These are phyloP conservation scores for Penicillium sp. DNA, from an alignment of 2,329 filamentous ascomycete species.

Conservation along the genomic window DNA sequence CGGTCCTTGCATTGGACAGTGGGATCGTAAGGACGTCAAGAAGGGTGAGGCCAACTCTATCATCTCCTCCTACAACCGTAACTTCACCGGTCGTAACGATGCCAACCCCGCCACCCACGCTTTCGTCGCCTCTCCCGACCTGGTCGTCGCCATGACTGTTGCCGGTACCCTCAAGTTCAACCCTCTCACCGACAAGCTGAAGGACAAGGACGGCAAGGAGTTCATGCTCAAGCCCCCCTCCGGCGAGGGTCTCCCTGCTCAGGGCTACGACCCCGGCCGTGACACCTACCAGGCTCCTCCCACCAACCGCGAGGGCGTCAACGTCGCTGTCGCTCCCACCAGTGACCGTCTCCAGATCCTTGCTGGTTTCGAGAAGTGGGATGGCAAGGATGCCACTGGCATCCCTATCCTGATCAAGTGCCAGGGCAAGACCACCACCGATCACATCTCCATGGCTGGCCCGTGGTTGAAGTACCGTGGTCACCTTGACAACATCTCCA, in stretches of 20 bases:
- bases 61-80: conserved; percentile 98
- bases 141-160: conserved; percentile 77
- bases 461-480: conserved; percentile 99
- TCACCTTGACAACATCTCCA: conserved; percentile 92
- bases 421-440: conserved; percentile 90
- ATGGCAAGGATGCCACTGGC: conserved; percentile 77
- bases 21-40: conserved; percentile 86
- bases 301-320: conserved; percentile 61
- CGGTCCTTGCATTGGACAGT: conserved; percentile 86
- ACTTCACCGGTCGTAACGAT: conserved; percentile 97
- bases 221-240: conserved; percentile 75
- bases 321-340: conserved; percentile 72
- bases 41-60: conserved; percentile 96
- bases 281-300: conserved; percentile 96
- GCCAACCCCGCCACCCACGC: conserved; percentile 91
- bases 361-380: conserved; percentile 74
- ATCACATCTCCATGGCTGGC: conserved; percentile 91
- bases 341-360: conserved; percentile 94
- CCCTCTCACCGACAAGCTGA: conserved; percentile 81
- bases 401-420: conserved; percentile 94
- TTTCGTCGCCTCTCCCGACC: conserved; percentile 82
- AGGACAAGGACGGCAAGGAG: conserved; percentile 92
- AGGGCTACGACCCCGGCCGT: conserved; percentile 80
- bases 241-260: conserved; percentile 68
- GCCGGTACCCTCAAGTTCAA: conserved; percentile 87